A percentile compares a stretch with the other conserved stretches of the same genome.
Conservation (phyloP, 2,329 filamentous ascomycete species). For the Dryadomyces quercus-mongolicae region DNA sequence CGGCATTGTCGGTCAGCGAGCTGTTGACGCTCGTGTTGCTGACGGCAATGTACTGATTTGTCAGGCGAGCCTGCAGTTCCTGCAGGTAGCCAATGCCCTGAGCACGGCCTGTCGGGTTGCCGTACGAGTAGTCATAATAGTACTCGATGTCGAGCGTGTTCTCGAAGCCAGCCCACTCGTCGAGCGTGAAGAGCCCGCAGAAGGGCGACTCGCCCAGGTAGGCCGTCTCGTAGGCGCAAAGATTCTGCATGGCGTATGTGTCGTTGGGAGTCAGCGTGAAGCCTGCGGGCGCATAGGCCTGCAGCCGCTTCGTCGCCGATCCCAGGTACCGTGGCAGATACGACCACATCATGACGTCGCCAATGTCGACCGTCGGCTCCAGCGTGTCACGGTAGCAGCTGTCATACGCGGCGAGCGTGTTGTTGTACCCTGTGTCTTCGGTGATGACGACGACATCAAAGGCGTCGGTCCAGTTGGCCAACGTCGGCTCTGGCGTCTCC, state of each 20-base stretch:
- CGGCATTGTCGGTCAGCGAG: slow-evolving; percentile 30
- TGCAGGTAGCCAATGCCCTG: slow-evolving; percentile 41
- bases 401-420: slow-evolving; percentile 39
- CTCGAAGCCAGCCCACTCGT: slow-evolving; percentile 43
- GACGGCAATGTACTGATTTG: slow-evolving; percentile 30
- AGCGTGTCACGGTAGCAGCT: slow-evolving; percentile 30
- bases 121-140: slow-evolving; percentile 31
- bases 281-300: slow-evolving; percentile 30
- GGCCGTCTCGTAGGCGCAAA: slow-evolving; percentile 41
- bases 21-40: slow-evolving; percentile 40
- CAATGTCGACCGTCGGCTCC: slow-evolving; percentile 21
- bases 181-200: slow-evolving; percentile 38
- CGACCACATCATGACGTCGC: slow-evolving; percentile 26
- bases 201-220: slow-evolving; percentile 38
- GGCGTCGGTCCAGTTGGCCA: slow-evolving; percentile 26
- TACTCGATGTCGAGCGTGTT: slow-evolving; percentile 40
- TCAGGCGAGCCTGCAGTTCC: slow-evolving; percentile 35
- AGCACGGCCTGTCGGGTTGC: slow-evolving; percentile 36
- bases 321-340: slow-evolving; percentile 34
- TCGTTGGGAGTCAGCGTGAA: slow-evolving; percentile 37
- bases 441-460: slow-evolving; percentile 38
- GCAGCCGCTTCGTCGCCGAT: slow-evolving; percentile 30
- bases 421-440: slow-evolving; percentile 36
- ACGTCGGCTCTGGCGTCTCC: slow-evolving; percentile 21
- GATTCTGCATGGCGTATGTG: slow-evolving; percentile 36